Base-by-base conservation (phyloP, 2,329 filamentous ascomycete genomes). In the Aspergillus sp. region DNA sequence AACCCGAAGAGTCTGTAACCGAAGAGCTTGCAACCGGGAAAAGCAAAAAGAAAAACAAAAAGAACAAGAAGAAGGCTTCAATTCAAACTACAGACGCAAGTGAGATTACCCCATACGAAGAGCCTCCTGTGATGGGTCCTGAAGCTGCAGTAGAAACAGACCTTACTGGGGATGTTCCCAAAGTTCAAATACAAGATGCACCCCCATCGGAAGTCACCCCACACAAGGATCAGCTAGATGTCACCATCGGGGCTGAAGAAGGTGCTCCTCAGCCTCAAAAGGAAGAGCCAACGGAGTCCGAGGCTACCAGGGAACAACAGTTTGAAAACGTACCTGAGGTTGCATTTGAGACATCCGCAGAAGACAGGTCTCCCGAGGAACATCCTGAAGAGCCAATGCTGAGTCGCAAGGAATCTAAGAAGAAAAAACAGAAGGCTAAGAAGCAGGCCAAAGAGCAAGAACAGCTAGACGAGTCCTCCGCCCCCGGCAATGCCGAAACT, bases 41-140 rank as follows among this genome's bases (percentile, higher is more conserved):
- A 3, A 57, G 61, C 5, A 68, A 65, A 30, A 68, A 71, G 56
- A 62, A 68, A 62, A 69, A 61, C 50, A 71, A 66, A 57, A 67
- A 58, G 46, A 64, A 69, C 24, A 67, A 68, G 42, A 70, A 68
- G 57, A 66, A 66, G 51, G 59, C 57, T 6, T 41, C 55, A 20
- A 30, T 48, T 34, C 58, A 64, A 27, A 19, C 47, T 30, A 49
- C 62, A 17, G 54, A 57, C 5, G 15, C 37, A 19, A 9, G n/a
- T 19, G 61, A 44, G 13, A n/a, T 19, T 40, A 24, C 27, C 12
- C 19, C 17, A 27, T 37, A 11, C 9, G 15, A 54, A 20, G 61
- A 64, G n/a, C 30, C 33, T 27, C n/a, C 11, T 17, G 45, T 30
- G 22, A 39, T 37, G 12, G 27, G n/a, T 15, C 27, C 53, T 17